Evolutionary conservation across 352 stramenopile species (phyloP), one percentile per base, ranked within the genome.

Genomic region (Phytophthora cactorum): DNA sequence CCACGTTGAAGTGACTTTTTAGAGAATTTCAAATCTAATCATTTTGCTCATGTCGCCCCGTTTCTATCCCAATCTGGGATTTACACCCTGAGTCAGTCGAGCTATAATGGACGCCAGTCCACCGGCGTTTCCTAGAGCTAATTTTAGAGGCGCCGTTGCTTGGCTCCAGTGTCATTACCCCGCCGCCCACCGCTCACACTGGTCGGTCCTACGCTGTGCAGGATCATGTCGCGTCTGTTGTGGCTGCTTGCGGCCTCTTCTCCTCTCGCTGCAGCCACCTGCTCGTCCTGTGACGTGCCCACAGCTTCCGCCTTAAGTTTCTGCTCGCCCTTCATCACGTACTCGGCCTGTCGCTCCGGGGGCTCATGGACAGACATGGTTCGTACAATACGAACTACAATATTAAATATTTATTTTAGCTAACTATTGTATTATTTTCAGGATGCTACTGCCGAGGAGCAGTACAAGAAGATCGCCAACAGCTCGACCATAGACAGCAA

Each of bases 281-380:
- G 84, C 57, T 75, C 63, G 34, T 68, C 79, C 9, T 92, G 84
- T 53, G 84, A 90, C 68, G 75, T 88, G 34, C 85, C 85, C 9
- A 44, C 66, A 22, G 27, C 63, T n/a, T 54, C 41, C 8, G 59
- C 71, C 11, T 77, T 91, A 50, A 69, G 72, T n/a, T 93, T 93
- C 55, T 93, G 85, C 52, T 55, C 36, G 17, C 57, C 64, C 34
- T 85, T 81, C 55, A 66, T 89, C 45, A 52, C 47, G 6, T 93
- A 87, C 59, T 86, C 83, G 36, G 74, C 82, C 45, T 93, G 85
- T 50, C 80, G 73, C 56, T 79, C 70, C 1, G 64, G 66, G 28
- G 45, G 74, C 12, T 88, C 84, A 1, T 88, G 82, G 81, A 53
- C 66, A 17, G 49, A 75, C 6, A 84, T 93, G 84, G 81, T 81